Conservation (phyloP, 2,329 filamentous ascomycete species). For the Aspergillus aculeatinus region DNA sequence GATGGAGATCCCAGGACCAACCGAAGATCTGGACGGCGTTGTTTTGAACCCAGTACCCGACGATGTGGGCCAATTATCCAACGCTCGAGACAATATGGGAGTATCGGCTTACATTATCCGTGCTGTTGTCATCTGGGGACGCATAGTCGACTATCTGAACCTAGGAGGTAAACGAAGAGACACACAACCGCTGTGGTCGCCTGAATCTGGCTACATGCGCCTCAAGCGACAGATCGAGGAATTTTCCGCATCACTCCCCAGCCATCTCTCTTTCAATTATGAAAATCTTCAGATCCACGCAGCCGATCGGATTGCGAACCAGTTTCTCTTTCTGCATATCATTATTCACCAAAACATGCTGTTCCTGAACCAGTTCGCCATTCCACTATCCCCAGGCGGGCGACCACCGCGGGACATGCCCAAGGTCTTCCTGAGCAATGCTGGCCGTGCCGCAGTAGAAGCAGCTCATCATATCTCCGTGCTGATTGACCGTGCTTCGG, state of each 20-base stretch:
- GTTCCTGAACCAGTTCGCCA: constrained; percentile 85
- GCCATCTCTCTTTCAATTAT: constrained; percentile 67
- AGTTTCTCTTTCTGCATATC: constrained; percentile 90
- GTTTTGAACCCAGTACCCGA: constrained; percentile 62
- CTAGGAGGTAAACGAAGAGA: constrained; percentile 83
- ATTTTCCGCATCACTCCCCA: constrained; percentile 68
- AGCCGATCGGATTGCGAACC: constrained; percentile 81
- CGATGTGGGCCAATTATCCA: constrained; percentile 63
- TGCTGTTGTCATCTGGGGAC: constrained; percentile 83
- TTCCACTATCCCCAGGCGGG: constrained; percentile 65
- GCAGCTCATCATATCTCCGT: constrained; percentile 85
- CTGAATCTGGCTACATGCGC: constrained; percentile 70
- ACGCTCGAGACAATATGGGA: constrained; percentile 83
- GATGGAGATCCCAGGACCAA: constrained; percentile 84
- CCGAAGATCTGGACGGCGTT: constrained; percentile 75
- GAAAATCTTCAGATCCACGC: constrained; percentile 85
- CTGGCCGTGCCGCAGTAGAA: constrained; percentile 72
- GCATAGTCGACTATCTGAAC: constrained; percentile 85
- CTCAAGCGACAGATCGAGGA: constrained; percentile 71
- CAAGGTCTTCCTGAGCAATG: constrained; percentile 72
- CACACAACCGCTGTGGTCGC: constrained; percentile 73
- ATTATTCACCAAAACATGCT: constrained; percentile 84
- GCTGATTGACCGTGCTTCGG: constrained; percentile 75
- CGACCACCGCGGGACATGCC: constrained; percentile 69
- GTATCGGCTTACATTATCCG: constrained; percentile 88